Conservation (phyloP, 2,329 filamentous ascomycete genomes). For the Fusarium sp. region DNA sequence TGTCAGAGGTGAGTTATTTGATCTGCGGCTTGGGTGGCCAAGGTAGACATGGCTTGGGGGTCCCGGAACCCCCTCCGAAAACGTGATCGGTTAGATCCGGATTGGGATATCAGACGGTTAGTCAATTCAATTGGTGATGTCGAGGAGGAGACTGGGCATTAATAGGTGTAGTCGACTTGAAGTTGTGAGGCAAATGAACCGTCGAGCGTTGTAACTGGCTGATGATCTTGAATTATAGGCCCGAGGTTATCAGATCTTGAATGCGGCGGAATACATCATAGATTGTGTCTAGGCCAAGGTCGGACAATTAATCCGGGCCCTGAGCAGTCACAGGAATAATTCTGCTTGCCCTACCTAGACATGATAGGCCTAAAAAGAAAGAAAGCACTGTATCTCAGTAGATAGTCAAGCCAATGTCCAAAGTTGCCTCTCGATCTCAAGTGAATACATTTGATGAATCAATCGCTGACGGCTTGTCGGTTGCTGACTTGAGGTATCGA, state of each 20-base stretch:
- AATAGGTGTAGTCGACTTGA: background rate
- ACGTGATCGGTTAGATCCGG: background rate
- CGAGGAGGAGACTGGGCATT: background rate
- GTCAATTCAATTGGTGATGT: background rate
- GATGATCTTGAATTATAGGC: slow-evolving; percentile 1
- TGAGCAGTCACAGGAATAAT: background rate
- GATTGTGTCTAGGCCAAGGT: slow-evolving; percentile 8
- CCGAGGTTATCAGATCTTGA: slow-evolving; percentile 32
- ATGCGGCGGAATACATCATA: slow-evolving; percentile 27
- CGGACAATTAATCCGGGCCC: background rate
- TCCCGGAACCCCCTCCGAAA: background rate
- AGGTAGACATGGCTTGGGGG: slow-evolving; percentile 13
- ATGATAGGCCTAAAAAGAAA: background rate
- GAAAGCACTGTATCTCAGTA: background rate
- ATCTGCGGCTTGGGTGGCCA: background rate
- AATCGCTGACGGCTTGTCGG: slow-evolving; percentile 2
- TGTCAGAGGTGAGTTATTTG: slow-evolving; percentile 18
- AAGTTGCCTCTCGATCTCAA: background rate
- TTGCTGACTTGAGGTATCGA: slow-evolving; percentile 14
- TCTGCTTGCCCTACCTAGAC: background rate
- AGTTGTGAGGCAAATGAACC: background rate
- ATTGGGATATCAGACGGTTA: background rate
- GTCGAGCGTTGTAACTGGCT: background rate
- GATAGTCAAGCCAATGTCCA: background rate
- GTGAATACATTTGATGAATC: background rate